Evolutionary conservation across 2,329 filamentous ascomycete genomes (phyloP), one percentile per base, ranked within the genome.

Genomic region (Colletotrichum liaoningense): DNA sequence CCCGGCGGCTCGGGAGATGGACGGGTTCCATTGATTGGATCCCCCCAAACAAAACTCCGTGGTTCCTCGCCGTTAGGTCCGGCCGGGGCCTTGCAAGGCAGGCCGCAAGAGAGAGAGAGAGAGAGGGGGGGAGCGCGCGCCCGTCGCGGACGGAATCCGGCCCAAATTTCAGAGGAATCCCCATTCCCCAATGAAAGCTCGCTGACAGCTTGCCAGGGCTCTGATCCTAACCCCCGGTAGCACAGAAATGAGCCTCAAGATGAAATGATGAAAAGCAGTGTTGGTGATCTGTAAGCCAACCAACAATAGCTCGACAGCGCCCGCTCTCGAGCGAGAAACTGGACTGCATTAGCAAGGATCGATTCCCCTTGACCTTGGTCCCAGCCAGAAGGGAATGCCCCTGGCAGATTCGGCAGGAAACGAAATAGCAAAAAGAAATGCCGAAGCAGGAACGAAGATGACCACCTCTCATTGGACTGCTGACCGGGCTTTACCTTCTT

Each of bases 391-490:
- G 65, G 38, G 26, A 28, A 24, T 55, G 28, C 54, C 58, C 57
- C 69, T 68, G 69, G 56, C 69, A 68, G 57, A 63, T 68, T 63
- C 49, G 63, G 49, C 24, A 68, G 64, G 22, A 19, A 59, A 35
- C 14, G 19, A 58, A 42, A n/a, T 19, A 57, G 16, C 38, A 63
- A 54, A 67, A 67, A 49, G 54, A 57, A 56, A 63, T 68, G 64
- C 58, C 64, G 57, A n/a, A 28, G 30, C 62, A 64, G 49, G 42
- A 49, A 56, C 30, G 30, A 49, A 64, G 62, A 38, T 28, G n/a
- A 26, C 33, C n/a, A 14, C 28, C 46, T n/a, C 49, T 49, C 28
- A 55, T 55, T 55, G 62, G 49, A 14, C 62, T 46, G 14, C 62
- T 64, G 62, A 42, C 60, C 60, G 60, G 60, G 26, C 11, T 22